These are phyloP conservation scores for Phytophthora cactorum DNA, from an alignment of 352 stramenopile species.

Conservation along the genomic window DNA sequence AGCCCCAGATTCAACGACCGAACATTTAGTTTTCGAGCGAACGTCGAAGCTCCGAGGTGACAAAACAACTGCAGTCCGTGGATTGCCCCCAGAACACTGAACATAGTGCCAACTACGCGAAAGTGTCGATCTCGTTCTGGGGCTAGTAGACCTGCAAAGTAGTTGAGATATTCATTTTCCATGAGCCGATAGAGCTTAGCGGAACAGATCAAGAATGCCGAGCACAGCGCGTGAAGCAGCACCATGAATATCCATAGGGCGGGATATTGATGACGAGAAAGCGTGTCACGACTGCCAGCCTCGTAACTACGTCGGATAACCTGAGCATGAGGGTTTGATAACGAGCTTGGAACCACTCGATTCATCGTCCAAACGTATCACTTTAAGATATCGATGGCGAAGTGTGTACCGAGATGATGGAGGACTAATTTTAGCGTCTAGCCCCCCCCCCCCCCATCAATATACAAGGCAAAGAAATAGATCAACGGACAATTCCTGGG, in stretches of 20 bases:
- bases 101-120: slow-evolving; percentile 15
- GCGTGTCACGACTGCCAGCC: background rate
- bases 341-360: background rate
- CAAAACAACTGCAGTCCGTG: slow-evolving; percentile 20
- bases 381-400: background rate
- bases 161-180: slow-evolving; percentile 43
- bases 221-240: slow-evolving; percentile 20
- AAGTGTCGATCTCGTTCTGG: slow-evolving; percentile 25
- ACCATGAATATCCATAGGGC: slow-evolving; percentile 23
- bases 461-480: no score
- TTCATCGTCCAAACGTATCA: slow-evolving; percentile 2
- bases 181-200: slow-evolving; percentile 39
- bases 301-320: slow-evolving; percentile 1
- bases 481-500: no score
- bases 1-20: background rate
- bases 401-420: no score
- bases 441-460: no score
- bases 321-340: slow-evolving; percentile 3
- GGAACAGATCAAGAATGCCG: slow-evolving; percentile 26
- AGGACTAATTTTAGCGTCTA: no score
- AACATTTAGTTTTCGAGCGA: slow-evolving; percentile 1
- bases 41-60: slow-evolving; percentile 4
- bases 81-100: slow-evolving; percentile 16
- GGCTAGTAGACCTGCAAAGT: slow-evolving; percentile 39
- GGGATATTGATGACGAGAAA: slow-evolving; percentile 17